phyloP scores from a whole-genome alignment of 2,329 filamentous ascomycete species.

The Atkinsonella texensis region DNA sequence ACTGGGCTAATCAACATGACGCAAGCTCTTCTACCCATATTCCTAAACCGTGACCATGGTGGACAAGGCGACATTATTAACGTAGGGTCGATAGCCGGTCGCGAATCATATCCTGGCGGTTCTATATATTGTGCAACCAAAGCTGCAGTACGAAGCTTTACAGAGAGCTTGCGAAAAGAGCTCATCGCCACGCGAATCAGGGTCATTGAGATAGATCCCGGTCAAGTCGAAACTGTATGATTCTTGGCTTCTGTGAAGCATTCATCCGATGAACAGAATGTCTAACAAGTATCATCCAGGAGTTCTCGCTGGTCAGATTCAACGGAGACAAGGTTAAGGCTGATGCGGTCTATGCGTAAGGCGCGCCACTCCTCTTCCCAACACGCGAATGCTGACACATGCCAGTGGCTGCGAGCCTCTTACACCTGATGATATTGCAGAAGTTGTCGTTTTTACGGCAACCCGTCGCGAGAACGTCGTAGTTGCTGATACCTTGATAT shows the following conservation, averaged over 20 bases:
- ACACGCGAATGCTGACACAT: neutral
- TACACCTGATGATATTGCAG: conserved; percentile 82
- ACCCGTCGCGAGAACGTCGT: conserved; percentile 83
- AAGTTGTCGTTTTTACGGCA: conserved; percentile 77
- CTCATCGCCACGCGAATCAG: conserved; percentile 69
- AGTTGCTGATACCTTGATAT: conserved; percentile 75
- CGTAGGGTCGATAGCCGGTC: conserved; percentile 76
- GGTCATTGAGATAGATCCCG: conserved; percentile 80
- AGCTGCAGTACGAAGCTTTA: conserved; percentile 76
- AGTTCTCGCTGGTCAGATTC: conserved; percentile 83
- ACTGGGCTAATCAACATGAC: conserved; percentile 95
- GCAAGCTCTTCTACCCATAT: conserved; percentile 74
- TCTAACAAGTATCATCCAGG: conserved; percentile 27
- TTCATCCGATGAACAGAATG: conserved; percentile 1
- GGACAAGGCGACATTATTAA: conserved; percentile 92
- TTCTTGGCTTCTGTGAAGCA: neutral
- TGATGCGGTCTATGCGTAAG: conserved; percentile 75
- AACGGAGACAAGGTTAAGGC: conserved; percentile 82
- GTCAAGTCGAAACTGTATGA: conserved; percentile 74
- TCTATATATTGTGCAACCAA: conserved; percentile 92
- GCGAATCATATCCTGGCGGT: conserved; percentile 74
- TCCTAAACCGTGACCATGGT: conserved; percentile 61
- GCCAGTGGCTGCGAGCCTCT: conserved; percentile 63
- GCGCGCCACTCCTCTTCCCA: conserved; percentile 7
- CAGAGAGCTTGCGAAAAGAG: conserved; percentile 71